Base-by-base conservation (phyloP, 306 rosid species). In the Prosopis cineraria region DNA sequence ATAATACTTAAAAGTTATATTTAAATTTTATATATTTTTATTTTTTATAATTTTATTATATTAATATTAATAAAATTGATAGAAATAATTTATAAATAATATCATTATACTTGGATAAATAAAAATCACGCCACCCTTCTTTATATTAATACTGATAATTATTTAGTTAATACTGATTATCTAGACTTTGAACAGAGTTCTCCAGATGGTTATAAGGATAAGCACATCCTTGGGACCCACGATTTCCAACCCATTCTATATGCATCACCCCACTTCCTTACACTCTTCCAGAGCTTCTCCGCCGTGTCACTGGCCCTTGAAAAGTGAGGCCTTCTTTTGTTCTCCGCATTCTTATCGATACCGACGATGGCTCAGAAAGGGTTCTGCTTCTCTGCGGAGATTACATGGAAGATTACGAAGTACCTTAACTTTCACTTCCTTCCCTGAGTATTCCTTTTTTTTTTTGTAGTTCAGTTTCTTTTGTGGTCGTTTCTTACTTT, bases 401-500 rank as follows among this genome's bases (percentile, higher is more conserved):
- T 68, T 94, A 75, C 93, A 76, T 92, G 93, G 98, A 94, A 86
- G 98, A 94, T 74, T 84, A 41, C 40, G 98, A 94, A 82, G 92
- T 87, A 83, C 30, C 2, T 66, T 47, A 20, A 14, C 29, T 3
- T 50, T 78, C 69, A 10, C 19, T 22, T 39, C 50, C 72, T 39
- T 39, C 17, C 19, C 31, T 1, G n/a, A 66, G 20, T 1, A 34
- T 25, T 36, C 30, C 30, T n/a, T 3, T 33, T 30, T 31, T 3
- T 62, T 17, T 1, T 1, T 60, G 40, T 16, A 30, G 68, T 33
- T 36, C 39, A 16, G 27, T 63, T 19, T 64, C 70, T 33, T 33
- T 14, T 17, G 17, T 8, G 43, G 24, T 17, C 13, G 12, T 37
- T 37, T 66, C 71, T 4, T 11, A 14, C n/a, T 45, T 45, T 12